Base-by-base conservation (phyloP, 2,329 filamentous ascomycete genomes). In the Septoria linicola region DNA sequence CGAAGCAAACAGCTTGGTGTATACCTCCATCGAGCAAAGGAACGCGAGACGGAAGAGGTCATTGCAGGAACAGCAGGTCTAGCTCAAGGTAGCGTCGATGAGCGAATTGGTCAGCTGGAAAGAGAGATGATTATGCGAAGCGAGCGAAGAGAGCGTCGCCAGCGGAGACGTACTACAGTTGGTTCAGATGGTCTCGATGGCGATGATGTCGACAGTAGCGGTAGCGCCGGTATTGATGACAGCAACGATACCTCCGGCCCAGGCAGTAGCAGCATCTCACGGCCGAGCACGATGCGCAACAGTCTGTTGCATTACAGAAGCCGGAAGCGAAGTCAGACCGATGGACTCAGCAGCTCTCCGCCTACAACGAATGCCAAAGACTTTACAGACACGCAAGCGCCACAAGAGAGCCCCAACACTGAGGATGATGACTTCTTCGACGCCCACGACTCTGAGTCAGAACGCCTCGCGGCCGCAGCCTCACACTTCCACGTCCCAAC, bases 1-100 rank as follows among this genome's bases (percentile, higher is more conserved):
- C 80, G 80, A 57, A 78, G 74, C 46, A 76, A 78, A 8, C 79
- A 82, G 59, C 70, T 82, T 1, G 80, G 79, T 11, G 79, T 82
- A 4, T 82, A 82, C 55, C 69, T 82, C 3, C 79, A 82, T 59
- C 76, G 79, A 36, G 79, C 78, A 4, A 81, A 81, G 59, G 79
- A 81, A 52, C 72, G 75, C 19, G 77, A 81, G 47, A 70, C 70
- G 0, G 74, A 76, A 39, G 74, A 78, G 44, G 57, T 65, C n/a
- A 53, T 69, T 4, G 66, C 67, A 11, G 67, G 68, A 40, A 72
- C 71, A 36, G 65, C 64, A 49, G 69, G 62, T 60, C 64, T 59
- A 63, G 66, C 60, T 54, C 70, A 59, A 50, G 71, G 72, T 2
- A 75, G 72, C 27, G 77, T 80, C 1, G 77, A 80, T 51, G 73